A percentile compares a stretch with the other conserved stretches of the same genome.
These are phyloP conservation scores for Claviceps pazoutovae DNA, from an alignment of 2,329 filamentous ascomycete genomes.

Conservation along the genomic window DNA sequence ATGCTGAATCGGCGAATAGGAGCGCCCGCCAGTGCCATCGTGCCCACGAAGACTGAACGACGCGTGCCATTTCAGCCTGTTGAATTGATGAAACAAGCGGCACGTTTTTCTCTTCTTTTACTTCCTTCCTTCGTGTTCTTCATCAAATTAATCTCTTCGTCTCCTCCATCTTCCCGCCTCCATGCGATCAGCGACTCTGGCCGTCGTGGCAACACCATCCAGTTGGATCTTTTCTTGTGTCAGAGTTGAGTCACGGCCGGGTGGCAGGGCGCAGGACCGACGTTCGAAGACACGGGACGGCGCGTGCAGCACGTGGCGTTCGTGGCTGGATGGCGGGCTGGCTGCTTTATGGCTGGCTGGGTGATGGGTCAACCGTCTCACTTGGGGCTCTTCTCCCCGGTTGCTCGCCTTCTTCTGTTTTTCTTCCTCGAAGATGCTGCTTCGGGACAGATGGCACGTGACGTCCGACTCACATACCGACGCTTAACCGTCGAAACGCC, in stretches of 20 bases:
- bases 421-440: neutral
- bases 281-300: conserved; percentile 2
- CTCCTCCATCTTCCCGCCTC: neutral
- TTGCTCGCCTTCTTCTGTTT: neutral
- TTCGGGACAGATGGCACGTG: neutral
- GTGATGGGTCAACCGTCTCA: neutral
- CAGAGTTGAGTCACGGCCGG: neutral
- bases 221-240: neutral
- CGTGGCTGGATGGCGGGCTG: neutral
- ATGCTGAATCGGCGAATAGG: neutral
- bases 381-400: neutral
- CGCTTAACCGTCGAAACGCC: neutral
- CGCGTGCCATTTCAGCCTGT: neutral
- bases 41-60: neutral
- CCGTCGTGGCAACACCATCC: neutral
- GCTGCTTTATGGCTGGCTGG: neutral
- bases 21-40: neutral
- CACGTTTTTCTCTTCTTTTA: neutral
- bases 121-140: neutral
- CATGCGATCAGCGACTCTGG: neutral
- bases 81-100: neutral
- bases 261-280: neutral
- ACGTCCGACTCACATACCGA: neutral
- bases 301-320: neutral
- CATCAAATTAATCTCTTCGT: too few species aligned